Evolutionary conservation across 805 yeast genomes (phyloP).

Genomic region (Yamadazyma insecticola): DNA sequence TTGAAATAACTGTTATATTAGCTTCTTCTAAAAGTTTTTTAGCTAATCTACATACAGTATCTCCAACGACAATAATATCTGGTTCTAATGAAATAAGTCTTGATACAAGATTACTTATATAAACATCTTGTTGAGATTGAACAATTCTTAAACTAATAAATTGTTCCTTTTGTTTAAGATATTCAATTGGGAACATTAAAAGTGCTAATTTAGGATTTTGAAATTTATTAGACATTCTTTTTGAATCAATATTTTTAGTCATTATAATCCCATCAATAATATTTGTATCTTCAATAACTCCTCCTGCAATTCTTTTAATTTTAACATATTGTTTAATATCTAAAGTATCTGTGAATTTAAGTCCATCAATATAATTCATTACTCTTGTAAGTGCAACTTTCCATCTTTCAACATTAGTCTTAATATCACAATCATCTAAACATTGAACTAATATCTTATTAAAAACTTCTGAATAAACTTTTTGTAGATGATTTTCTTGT

Average conservation of each 20-base stretch:
- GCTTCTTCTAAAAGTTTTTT: constrained; percentile 64
- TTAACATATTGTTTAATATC: constrained; percentile 89
- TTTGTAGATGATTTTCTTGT: too few relatives aligned
- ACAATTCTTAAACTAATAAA: constrained; percentile 81
- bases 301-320: constrained; percentile 80
- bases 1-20: constrained; percentile 75
- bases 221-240: constrained; percentile 65
- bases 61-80: constrained; percentile 71
- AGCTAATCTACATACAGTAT: constrained; percentile 80
- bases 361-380: constrained; percentile 49
- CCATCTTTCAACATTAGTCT: constrained; percentile 54
- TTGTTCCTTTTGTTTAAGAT: constrained; percentile 68
- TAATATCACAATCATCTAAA: constrained; percentile 55
- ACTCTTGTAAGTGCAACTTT: constrained; percentile 43
- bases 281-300: constrained; percentile 52
- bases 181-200: constrained; percentile 86
- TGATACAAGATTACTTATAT: constrained; percentile 72
- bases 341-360: constrained; percentile 68
- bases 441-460: constrained; percentile 54
- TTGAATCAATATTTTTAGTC: constrained; percentile 77
- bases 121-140: constrained; percentile 83
- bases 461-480: constrained; percentile 38
- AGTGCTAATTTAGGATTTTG: constrained; percentile 71
- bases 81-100: constrained; percentile 76
- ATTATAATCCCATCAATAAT: constrained; percentile 77